Percentiles rank a stretch among this genome's conserved stretches.
Evolutionary conservation across 2,329 filamentous ascomycete genomes (phyloP).

Genomic region (Colletotrichum destructivum): DNA sequence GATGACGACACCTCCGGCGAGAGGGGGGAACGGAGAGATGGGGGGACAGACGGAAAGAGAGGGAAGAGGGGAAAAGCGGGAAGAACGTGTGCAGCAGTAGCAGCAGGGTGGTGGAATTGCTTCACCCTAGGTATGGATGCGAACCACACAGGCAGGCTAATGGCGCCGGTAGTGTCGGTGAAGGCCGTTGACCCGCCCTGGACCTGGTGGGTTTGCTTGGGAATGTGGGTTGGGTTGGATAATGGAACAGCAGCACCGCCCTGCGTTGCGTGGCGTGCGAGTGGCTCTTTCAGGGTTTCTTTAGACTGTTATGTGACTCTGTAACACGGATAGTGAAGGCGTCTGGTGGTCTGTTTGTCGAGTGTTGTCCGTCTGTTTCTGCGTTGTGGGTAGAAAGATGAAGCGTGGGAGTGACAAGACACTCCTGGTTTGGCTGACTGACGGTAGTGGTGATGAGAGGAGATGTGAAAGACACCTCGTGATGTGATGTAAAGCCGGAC

Average conservation of each 20-base stretch:
- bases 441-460: not conserved
- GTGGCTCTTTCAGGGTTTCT: slow-evolving; percentile 26
- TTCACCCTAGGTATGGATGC: slow-evolving; percentile 22
- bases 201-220: slow-evolving; percentile 25
- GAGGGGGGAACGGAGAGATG: slow-evolving; percentile 1
- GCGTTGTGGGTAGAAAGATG: slow-evolving; percentile 10
- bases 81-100: slow-evolving; percentile 12
- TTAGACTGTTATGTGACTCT: slow-evolving; percentile 21
- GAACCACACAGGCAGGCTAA: slow-evolving; percentile 24
- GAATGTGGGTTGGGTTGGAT: slow-evolving; percentile 33
- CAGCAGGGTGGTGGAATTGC: slow-evolving; percentile 21
- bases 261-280: slow-evolving; percentile 34
- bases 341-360: not conserved
- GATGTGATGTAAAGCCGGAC: slow-evolving; percentile 29
- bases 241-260: slow-evolving; percentile 31
- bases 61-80: slow-evolving; percentile 39
- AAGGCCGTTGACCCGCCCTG: slow-evolving; percentile 40
- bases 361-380: not conserved
- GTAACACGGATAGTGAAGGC: slow-evolving; percentile 23
- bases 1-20: slow-evolving; percentile 39
- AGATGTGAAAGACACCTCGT: not conserved
- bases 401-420: not conserved
- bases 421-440: slow-evolving; percentile 20
- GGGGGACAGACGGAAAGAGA: slow-evolving; percentile 3
- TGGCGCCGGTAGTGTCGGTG: slow-evolving; percentile 40